Base-by-base conservation (phyloP, 192 early-diverging fungal genomes). In the Chytriomyces hyalinus region DNA sequence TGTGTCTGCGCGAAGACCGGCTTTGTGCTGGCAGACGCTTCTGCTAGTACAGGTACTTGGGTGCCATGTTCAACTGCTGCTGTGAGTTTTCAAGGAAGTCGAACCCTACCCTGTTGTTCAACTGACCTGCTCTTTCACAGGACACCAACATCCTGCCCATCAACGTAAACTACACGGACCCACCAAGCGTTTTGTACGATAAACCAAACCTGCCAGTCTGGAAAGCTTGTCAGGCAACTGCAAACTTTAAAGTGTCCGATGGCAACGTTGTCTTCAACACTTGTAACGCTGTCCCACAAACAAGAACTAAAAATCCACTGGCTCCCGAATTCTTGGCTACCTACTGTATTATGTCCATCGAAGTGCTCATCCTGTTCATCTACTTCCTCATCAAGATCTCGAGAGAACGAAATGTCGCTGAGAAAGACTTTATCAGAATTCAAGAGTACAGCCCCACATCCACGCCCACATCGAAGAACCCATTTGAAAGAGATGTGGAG, bases 261-360 rank as follows among this genome's bases (percentile, higher is more conserved):
- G 53, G 17, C 43, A 24, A 49, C 17, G 22, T 59, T 44, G 70
- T 79, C 17, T 64, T 70, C 28, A 73, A 74, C 43, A 64, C 73
- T 50, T 79, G 78, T 53, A 45, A 15, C 13, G 26, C 48, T 47
- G 61, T 61, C 6, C 63, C 61, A 43, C 64, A 70, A 9, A 73
- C 78, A 6, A 61, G 78, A 6, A 43, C n/a, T 65, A 73, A 64
- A 26, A 79, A 72, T 46, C 63, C 63, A 22, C 51, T 79, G 36
- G 78, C 78, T 36, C 78, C 78, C 5, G 79, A 80, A 57, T 80
- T 76, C 49, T 49, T 80, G 60, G 47, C 48, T 4, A 59, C 75
- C 15, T 80, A 80, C 79, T 17, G 6, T 36, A 76, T 80, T 59
- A 68, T 80, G 66, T n/a, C 65, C 6, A 28, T 76, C 61, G 79